phyloP scores from a whole-genome alignment of 2,329 filamentous ascomycete species.

The Arthroderma sp. region DNA sequence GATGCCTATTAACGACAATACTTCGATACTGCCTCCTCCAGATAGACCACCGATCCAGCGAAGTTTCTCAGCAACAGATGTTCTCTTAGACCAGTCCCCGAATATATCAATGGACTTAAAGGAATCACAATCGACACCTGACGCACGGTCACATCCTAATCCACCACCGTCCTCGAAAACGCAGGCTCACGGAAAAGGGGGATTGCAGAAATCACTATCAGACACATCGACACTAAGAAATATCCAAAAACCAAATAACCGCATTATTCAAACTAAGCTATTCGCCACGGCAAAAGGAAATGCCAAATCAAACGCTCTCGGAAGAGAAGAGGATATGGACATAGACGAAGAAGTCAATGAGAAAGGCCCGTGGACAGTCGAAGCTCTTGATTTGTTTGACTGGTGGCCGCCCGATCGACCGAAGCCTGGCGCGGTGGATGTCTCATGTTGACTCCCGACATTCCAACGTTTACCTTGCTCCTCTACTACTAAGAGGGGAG shows the following conservation, averaged over 20 bases:
- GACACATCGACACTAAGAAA: conserved; percentile 20
- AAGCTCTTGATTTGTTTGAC: conserved; percentile 31
- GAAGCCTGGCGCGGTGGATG: conserved; percentile 15
- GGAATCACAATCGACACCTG: not conserved
- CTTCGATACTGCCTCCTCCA: not conserved
- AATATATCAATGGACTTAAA: not conserved
- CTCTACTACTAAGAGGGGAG: too few relatives aligned
- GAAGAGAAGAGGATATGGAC: conserved; percentile 1
- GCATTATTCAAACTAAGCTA: conserved; percentile 1
- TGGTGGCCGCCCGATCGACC: conserved; percentile 29
- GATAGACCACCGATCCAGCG: not conserved
- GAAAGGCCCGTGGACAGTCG: conserved; percentile 29
- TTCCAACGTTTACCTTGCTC: too few relatives aligned
- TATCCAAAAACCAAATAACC: not conserved
- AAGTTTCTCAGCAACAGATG: not conserved
- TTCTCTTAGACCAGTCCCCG: not conserved
- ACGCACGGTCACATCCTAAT: not conserved
- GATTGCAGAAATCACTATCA: conserved; percentile 23
- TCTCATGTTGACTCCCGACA: not conserved
- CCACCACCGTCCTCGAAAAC: conserved; percentile 5
- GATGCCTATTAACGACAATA: not conserved
- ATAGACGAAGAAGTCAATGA: conserved; percentile 15
- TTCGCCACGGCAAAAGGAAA: not conserved
- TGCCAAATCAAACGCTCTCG: not conserved
- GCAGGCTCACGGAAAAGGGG: not conserved